phyloP scores from a whole-genome alignment of 2,329 filamentous ascomycete genomes.

The Penicillium sumatraense region DNA sequence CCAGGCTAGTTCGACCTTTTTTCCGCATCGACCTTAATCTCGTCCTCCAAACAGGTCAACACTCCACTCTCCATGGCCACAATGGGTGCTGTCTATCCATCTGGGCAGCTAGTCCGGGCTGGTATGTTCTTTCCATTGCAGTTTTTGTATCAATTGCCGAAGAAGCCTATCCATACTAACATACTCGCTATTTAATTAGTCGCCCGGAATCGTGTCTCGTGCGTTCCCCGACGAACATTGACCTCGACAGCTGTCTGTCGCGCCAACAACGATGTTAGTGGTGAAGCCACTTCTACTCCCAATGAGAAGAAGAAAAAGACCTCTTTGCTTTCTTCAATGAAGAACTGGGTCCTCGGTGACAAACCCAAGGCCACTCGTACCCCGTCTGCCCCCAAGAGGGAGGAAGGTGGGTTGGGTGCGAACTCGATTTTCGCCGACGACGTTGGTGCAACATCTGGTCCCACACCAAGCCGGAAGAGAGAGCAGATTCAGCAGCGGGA shows the following conservation, averaged over 20 bases:
- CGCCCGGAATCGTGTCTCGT: conserved; percentile 39
- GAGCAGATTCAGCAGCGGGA: conserved; percentile 14
- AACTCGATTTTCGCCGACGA: conserved; percentile 50
- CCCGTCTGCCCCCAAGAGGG: conserved; percentile 34
- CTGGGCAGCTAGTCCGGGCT: conserved; percentile 44
- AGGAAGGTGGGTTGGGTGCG: conserved; percentile 40
- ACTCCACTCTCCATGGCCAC: conserved; percentile 38
- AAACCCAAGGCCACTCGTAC: conserved; percentile 36
- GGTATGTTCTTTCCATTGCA: conserved; percentile 31
- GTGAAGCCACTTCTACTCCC: conserved; percentile 20
- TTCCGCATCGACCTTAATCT: conserved; percentile 25
- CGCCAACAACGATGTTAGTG: conserved; percentile 33
- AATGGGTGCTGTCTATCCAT: conserved; percentile 42
- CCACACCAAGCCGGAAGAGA: conserved; percentile 30
- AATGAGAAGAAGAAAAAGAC: conserved; percentile 15
- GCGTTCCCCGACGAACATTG: conserved; percentile 42
- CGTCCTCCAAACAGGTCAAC: conserved; percentile 19
- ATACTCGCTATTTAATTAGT: conserved; percentile 16
- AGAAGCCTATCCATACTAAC: background rate
- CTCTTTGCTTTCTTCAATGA: conserved; percentile 38
- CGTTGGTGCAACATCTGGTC: conserved; percentile 30
- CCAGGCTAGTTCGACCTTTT: conserved; percentile 34
- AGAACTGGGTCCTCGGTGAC: conserved; percentile 38
- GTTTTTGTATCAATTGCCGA: background rate
- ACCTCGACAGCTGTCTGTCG: conserved; percentile 36